phyloP scores from a whole-genome alignment of 345 rosid species.

The Boechera divaricarpa region DNA sequence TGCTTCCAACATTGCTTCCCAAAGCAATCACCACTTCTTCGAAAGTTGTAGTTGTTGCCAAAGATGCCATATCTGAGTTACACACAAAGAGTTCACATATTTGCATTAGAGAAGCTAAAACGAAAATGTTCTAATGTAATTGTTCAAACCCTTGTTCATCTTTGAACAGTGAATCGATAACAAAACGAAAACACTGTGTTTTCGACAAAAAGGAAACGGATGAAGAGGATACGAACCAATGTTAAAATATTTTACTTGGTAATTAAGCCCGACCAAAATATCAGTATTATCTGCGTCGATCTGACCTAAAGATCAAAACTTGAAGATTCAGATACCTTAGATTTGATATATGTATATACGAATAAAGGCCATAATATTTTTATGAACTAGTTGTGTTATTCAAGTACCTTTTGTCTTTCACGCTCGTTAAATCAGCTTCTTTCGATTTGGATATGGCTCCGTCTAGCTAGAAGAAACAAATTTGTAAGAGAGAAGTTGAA shows the following conservation, averaged over 20 bases:
- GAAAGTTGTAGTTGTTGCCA: conserved; percentile 24
- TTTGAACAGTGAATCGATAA: not conserved
- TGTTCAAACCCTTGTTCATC: too few relatives aligned
- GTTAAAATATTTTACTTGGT: not conserved
- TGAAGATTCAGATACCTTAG: too few relatives aligned
- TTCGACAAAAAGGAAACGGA: not conserved
- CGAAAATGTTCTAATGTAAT: too few relatives aligned
- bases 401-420: not conserved
- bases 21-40: conserved; percentile 87
- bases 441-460: not conserved
- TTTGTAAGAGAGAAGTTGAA: not conserved
- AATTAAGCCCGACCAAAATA: too few relatives aligned
- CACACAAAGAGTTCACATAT: not conserved
- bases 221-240: conserved; percentile 18
- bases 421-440: not conserved
- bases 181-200: not conserved
- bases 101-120: too few relatives aligned
- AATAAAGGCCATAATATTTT: too few relatives aligned
- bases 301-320: not conserved
- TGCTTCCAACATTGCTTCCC: conserved; percentile 85
- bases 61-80: not conserved
- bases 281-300: not conserved
- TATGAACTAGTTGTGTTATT: not conserved
- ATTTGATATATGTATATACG: too few relatives aligned
- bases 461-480: not conserved